Conservation (phyloP, 495 filamentous ascomycete species). For the Penicillium longicatenatum region DNA sequence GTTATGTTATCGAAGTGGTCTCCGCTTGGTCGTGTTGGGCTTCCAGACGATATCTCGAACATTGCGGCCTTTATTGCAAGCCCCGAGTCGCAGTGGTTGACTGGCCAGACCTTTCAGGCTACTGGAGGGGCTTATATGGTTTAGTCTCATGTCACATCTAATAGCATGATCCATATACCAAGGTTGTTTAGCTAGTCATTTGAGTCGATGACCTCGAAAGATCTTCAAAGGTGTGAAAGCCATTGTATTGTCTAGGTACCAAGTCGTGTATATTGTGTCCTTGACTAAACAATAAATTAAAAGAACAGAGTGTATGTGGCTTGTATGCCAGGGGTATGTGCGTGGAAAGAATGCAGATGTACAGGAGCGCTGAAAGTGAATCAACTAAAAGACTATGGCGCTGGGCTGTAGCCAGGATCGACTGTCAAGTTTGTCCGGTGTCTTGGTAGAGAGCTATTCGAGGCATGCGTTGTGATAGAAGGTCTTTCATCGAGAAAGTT, state of each 20-base stretch:
- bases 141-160: neutral
- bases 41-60: constrained; percentile 53
- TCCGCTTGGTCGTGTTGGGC: constrained; percentile 52
- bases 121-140: constrained; percentile 44
- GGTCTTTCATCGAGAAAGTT: constrained; percentile 18
- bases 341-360: neutral
- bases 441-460: constrained; percentile 14
- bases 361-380: neutral
- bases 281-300: neutral
- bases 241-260: neutral
- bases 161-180: neutral
- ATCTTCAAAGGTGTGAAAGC: neutral
- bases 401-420: neutral
- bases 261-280: neutral
- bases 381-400: neutral
- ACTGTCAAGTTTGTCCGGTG: neutral
- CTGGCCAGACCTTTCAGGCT: constrained; percentile 56
- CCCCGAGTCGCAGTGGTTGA: constrained; percentile 47
- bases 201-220: neutral
- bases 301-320: neutral
- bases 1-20: constrained; percentile 29
- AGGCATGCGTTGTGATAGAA: constrained; percentile 4
- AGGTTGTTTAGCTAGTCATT: too few relatives aligned
- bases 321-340: neutral
- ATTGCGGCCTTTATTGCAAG: constrained; percentile 57